Percentiles rank a stretch among this genome's conserved stretches.
phyloP scores from a whole-genome alignment of 2,329 filamentous ascomycete species.

The Chrysoporthe deuterocubensis region DNA sequence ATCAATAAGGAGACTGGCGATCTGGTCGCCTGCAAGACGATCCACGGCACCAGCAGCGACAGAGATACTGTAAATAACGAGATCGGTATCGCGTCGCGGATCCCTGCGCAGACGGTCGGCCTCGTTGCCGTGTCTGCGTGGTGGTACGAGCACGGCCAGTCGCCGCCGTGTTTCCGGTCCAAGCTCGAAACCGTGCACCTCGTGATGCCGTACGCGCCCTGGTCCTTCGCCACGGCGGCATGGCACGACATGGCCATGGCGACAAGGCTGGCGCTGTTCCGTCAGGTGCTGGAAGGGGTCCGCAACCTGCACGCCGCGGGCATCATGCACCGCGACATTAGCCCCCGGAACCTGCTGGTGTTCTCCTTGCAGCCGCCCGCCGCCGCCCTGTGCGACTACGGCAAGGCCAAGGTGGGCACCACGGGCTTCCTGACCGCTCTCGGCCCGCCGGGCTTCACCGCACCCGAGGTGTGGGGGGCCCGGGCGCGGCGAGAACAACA shows the following conservation, averaged over 20 bases:
- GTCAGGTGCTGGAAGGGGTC: constrained; percentile 27
- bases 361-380: constrained; percentile 13
- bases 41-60: constrained; percentile 6
- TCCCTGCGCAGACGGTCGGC: not conserved
- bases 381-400: constrained; percentile 28
- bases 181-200: constrained; percentile 14
- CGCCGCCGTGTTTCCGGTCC: constrained; percentile 13
- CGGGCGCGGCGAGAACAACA: too few species aligned
- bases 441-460: not conserved
- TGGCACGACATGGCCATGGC: constrained; percentile 12
- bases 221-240: constrained; percentile 17
- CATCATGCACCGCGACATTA: constrained; percentile 31
- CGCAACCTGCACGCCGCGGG: constrained; percentile 20
- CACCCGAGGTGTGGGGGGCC: not conserved
- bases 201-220: constrained; percentile 26
- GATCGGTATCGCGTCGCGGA: not conserved
- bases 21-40: constrained; percentile 25
- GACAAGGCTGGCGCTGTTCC: constrained; percentile 25
- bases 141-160: constrained; percentile 10
- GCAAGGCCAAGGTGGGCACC: constrained; percentile 10
- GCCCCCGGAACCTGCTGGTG: constrained; percentile 27
- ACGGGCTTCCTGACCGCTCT: not conserved
- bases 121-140: not conserved
- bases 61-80: not conserved
- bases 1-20: constrained; percentile 21